Evolutionary conservation across 192 early-diverging fungal species (phyloP).

Genomic region (Pecoramyces ruminantium): DNA sequence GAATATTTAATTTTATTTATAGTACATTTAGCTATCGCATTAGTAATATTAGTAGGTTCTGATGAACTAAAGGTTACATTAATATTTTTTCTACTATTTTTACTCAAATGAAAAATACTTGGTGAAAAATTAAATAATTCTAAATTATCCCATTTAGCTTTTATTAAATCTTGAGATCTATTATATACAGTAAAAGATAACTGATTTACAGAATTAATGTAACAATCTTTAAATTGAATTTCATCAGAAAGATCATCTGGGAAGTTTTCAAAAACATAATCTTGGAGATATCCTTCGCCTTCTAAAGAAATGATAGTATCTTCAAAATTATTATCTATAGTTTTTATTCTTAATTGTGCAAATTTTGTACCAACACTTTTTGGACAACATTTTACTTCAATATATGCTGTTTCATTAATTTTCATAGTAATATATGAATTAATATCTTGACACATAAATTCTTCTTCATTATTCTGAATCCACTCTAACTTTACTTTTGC

Average conservation of each 20-base stretch:
- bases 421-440: constrained; percentile 7
- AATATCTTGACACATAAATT: constrained; percentile 20
- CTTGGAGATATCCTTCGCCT: constrained; percentile 37
- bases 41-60: constrained; percentile 11
- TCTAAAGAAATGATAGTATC: constrained; percentile 21
- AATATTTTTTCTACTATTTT: constrained; percentile 20
- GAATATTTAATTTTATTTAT: constrained; percentile 15
- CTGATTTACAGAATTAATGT: constrained; percentile 15
- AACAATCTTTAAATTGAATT: constrained; percentile 25
- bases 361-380: constrained; percentile 18
- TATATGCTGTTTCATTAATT: constrained; percentile 18
- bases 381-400: constrained; percentile 23
- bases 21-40: constrained; percentile 6
- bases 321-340: constrained; percentile 39
- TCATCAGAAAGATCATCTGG: constrained; percentile 29
- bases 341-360: constrained; percentile 22
- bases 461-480: constrained; percentile 17
- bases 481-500: constrained; percentile 37
- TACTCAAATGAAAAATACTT: constrained; percentile 13
- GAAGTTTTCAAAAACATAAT: constrained; percentile 27
- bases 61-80: constrained; percentile 18
- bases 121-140: constrained; percentile 22
- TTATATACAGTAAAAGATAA: constrained; percentile 19
- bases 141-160: constrained; percentile 11
- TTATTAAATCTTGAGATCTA: constrained; percentile 18